These are phyloP conservation scores for Tothia fuscella DNA, from an alignment of 2,329 filamentous ascomycete species.

Conservation along the genomic window DNA sequence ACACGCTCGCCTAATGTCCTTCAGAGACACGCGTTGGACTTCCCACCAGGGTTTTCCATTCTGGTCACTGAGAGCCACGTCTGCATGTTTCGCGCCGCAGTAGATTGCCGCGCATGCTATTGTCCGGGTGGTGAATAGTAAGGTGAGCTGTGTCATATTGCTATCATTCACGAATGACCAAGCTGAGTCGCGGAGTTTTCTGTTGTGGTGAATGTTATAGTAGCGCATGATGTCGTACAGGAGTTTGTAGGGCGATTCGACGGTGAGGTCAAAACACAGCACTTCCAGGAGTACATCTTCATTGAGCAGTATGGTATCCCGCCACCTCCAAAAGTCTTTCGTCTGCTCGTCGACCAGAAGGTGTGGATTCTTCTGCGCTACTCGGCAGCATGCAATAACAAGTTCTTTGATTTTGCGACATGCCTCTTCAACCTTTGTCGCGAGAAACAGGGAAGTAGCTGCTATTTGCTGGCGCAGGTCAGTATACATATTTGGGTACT, in stretches of 20 bases:
- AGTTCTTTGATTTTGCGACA: constrained; percentile 92
- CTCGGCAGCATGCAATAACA: constrained; percentile 84
- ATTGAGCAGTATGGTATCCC: constrained; percentile 82
- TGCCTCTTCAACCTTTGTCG: constrained; percentile 95
- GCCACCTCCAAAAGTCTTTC: constrained; percentile 97
- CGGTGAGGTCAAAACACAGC: constrained; percentile 84
- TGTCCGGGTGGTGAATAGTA: constrained; percentile 66
- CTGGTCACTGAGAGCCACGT: constrained; percentile 62
- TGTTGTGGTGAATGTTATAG: constrained; percentile 65
- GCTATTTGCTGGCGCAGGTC: constrained; percentile 52
- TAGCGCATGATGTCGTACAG: constrained; percentile 71
- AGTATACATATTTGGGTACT: not conserved
- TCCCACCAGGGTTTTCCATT: constrained; percentile 81
- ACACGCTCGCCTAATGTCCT: constrained; percentile 60
- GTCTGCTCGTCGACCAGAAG: constrained; percentile 90
- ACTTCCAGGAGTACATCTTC: constrained; percentile 88
- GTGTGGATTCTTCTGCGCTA: constrained; percentile 87
- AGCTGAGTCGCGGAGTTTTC: constrained; percentile 67
- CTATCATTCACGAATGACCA: constrained; percentile 95
- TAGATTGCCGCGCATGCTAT: constrained; percentile 81
- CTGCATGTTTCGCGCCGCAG: constrained; percentile 66
- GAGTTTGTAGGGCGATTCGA: constrained; percentile 77
- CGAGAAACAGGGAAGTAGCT: constrained; percentile 81
- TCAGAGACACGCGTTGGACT: constrained; percentile 57
- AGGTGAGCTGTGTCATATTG: constrained; percentile 69